Conservation (phyloP, 2,329 filamentous ascomycete genomes). For the Zasmidium citrigriseum region DNA sequence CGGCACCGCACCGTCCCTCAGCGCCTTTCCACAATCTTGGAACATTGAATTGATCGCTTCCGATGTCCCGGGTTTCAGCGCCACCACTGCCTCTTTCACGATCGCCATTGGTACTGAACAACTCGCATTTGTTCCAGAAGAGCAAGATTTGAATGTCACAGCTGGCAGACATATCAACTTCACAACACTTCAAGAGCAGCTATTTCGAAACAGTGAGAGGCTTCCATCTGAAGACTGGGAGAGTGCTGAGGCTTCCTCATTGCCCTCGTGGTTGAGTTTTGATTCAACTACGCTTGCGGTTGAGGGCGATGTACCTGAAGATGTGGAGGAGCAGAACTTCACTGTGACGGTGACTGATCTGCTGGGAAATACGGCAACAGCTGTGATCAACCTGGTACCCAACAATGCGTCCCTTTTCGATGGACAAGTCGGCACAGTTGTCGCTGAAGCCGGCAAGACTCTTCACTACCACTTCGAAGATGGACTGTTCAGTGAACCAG, state of each 20-base stretch:
- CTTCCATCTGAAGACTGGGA: constrained; percentile 54
- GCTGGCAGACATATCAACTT: constrained; percentile 36
- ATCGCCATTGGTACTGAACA: constrained; percentile 72
- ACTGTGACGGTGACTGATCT: constrained; percentile 61
- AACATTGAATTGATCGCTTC: constrained; percentile 74
- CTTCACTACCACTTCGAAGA: constrained; percentile 52
- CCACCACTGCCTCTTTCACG: constrained; percentile 65
- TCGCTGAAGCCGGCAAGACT: constrained; percentile 50
- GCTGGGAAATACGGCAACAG: constrained; percentile 60
- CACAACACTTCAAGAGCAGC: constrained; percentile 31
- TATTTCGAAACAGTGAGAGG: constrained; percentile 41
- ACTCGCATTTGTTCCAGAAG: constrained; percentile 62
- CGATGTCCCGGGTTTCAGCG: constrained; percentile 76
- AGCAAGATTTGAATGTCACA: constrained; percentile 45
- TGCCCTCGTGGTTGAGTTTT: constrained; percentile 71
- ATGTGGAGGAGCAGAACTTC: constrained; percentile 62
- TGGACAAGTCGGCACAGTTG: constrained; percentile 46
- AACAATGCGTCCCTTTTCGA: constrained; percentile 43
- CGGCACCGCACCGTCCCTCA: constrained; percentile 67
- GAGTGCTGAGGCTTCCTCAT: constrained; percentile 50
- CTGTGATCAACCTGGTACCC: constrained; percentile 48
- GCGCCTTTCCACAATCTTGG: constrained; percentile 71
- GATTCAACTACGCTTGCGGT: constrained; percentile 63
- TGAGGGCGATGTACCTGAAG: constrained; percentile 63
- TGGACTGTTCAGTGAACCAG: constrained; percentile 42